Percentiles rank a stretch among this genome's conserved stretches.
These are phyloP conservation scores for Ottelia alismoides DNA, from an alignment of 106 monocot genomes.

Conservation along the genomic window DNA sequence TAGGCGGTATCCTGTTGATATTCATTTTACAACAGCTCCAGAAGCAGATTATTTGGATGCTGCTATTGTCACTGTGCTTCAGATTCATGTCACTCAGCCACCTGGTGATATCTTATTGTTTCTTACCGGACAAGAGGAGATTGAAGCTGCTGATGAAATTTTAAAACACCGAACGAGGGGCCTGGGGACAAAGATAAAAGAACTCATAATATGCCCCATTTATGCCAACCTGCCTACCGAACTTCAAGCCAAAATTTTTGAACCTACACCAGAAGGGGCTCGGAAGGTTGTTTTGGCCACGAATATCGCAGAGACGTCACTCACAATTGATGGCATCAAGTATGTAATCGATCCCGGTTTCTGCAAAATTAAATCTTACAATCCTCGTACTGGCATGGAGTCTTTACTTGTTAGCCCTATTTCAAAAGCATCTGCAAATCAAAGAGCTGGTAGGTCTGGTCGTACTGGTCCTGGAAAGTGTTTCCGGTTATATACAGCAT, in stretches of 20 bases:
- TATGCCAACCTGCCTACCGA: slow-evolving; percentile 90
- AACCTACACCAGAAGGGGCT: slow-evolving; percentile 71
- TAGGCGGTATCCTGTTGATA: slow-evolving; percentile 67
- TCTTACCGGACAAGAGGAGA: slow-evolving; percentile 77
- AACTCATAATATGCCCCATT: slow-evolving; percentile 89
- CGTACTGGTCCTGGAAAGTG: slow-evolving; percentile 95
- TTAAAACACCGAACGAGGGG: slow-evolving; percentile 66
- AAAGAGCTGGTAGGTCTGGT: slow-evolving; percentile 93
- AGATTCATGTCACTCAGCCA: slow-evolving; percentile 75
- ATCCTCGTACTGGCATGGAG: slow-evolving; percentile 97
- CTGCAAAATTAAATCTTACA: slow-evolving; percentile 82
- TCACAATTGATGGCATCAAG: slow-evolving; percentile 91
- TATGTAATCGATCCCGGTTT: slow-evolving; percentile 96
- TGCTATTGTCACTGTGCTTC: slow-evolving; percentile 62
- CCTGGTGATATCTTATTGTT: slow-evolving; percentile 80
- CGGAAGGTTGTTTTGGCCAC: slow-evolving; percentile 89
- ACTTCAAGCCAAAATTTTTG: slow-evolving; percentile 83
- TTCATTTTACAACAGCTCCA: slow-evolving; percentile 68
- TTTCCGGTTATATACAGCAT: slow-evolving; percentile 77
- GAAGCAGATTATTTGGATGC: slow-evolving; percentile 83
- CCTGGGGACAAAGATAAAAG: slow-evolving; percentile 70
- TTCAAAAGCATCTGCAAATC: slow-evolving; percentile 87
- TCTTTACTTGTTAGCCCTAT: slow-evolving; percentile 72
- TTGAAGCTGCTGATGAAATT: slow-evolving; percentile 75
- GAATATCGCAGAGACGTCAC: slow-evolving; percentile 93